Evolutionary conservation across 148 eudicot genomes (phyloP).

Genomic region (Persicaria tinctoria): DNA sequence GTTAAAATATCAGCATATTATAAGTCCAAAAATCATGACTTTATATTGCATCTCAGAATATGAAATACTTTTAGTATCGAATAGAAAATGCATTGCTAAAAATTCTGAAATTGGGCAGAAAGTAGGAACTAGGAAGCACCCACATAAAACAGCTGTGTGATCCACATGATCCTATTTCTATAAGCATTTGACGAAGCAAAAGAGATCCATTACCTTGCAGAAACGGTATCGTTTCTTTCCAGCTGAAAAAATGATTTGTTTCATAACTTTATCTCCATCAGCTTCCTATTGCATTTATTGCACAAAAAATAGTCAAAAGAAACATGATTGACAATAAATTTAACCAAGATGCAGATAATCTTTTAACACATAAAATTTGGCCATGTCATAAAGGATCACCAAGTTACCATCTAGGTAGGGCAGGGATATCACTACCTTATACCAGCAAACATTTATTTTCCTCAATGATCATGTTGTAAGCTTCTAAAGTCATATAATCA

Average conservation of each 20-base stretch:
- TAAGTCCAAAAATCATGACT: neutral
- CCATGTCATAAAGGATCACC: neutral
- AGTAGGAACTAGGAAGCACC: neutral
- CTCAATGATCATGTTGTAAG: neutral
- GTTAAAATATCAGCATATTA: neutral
- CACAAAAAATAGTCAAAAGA: neutral
- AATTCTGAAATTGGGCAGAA: neutral
- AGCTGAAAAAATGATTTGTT: slow-evolving; percentile 61
- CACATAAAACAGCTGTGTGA: neutral
- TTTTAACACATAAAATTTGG: neutral
- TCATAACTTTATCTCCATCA: slow-evolving; percentile 75
- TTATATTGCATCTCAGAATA: neutral
- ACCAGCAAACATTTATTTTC: neutral
- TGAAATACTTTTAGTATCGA: neutral
- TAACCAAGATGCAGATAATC: neutral
- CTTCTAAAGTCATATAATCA: no score
- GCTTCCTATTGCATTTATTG: slow-evolving; percentile 39
- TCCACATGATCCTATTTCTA: neutral
- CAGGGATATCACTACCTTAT: no score
- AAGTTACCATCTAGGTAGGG: neutral
- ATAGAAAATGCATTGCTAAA: neutral
- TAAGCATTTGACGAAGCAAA: neutral
- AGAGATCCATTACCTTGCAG: slow-evolving; percentile 65
- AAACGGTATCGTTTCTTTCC: slow-evolving; percentile 74
- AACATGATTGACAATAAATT: neutral